Percentiles rank a stretch among this genome's conserved stretches.
phyloP scores from a whole-genome alignment of 2,329 filamentous ascomycete genomes.

The Moelleriella libera region DNA sequence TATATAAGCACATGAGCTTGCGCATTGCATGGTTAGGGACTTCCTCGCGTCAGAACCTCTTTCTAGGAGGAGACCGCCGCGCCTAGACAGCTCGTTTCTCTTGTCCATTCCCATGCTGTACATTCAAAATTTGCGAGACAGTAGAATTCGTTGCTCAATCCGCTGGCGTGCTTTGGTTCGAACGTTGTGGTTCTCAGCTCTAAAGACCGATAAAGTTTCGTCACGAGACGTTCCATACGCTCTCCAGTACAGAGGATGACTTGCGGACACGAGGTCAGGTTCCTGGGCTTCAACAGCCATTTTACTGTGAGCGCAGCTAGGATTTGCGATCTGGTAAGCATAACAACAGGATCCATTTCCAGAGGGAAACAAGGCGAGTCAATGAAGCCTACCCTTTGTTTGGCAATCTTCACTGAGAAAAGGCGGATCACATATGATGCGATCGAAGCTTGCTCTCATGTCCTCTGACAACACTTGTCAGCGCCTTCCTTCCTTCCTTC shows the following conservation, averaged over 20 bases:
- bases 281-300: constrained; percentile 45
- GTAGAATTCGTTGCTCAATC: constrained; percentile 67
- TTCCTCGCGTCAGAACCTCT: too few relatives aligned
- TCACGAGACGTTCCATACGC: constrained; percentile 52
- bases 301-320: constrained; percentile 58
- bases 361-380: too few relatives aligned
- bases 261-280: constrained; percentile 8
- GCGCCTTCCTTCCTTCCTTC: too few relatives aligned
- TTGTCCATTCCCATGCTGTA: constrained; percentile 25
- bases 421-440: constrained; percentile 63
- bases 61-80: too few relatives aligned
- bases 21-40: too few relatives aligned
- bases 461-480: constrained; percentile 17
- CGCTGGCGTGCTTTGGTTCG: constrained; percentile 53
- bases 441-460: constrained; percentile 51
- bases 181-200: constrained; percentile 53
- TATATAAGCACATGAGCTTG: too few relatives aligned
- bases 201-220: constrained; percentile 50
- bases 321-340: not conserved
- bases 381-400: constrained; percentile 45
- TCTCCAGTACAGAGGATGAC: constrained; percentile 67
- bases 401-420: constrained; percentile 72
- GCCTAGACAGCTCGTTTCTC: not conserved
- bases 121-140: constrained; percentile 71
- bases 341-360: too few relatives aligned